These are phyloP conservation scores for Zygosaccharomyces lentus DNA, from an alignment of 805 yeast species.

Conservation along the genomic window DNA sequence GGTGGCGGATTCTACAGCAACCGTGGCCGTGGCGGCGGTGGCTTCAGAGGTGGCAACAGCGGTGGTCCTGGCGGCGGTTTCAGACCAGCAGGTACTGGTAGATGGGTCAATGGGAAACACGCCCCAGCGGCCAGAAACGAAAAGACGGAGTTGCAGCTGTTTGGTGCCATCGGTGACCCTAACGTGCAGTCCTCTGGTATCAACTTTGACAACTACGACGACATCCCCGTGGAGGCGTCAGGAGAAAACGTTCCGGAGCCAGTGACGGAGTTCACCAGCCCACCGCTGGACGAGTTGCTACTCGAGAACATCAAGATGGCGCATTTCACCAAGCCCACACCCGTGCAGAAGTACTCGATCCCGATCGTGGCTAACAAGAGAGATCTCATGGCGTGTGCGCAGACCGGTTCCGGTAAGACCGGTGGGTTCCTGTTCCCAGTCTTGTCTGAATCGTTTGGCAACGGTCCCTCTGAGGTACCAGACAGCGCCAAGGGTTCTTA, in stretches of 20 bases:
- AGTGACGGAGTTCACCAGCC: slow-evolving; percentile 77
- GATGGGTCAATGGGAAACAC: slow-evolving; percentile 84
- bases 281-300: slow-evolving; percentile 83
- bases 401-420: slow-evolving; percentile 99
- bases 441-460: slow-evolving; percentile 79
- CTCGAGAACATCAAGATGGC: slow-evolving; percentile 84
- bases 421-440: slow-evolving; percentile 99
- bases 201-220: slow-evolving; percentile 97
- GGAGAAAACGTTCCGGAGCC: slow-evolving; percentile 96
- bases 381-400: slow-evolving; percentile 96
- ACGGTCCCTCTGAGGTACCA: slow-evolving; percentile 72
- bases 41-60: slow-evolving; percentile 37
- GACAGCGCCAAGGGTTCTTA: slow-evolving; percentile 38
- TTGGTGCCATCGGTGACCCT: slow-evolving; percentile 69
- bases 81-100: slow-evolving; percentile 57
- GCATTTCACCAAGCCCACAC: slow-evolving; percentile 93
- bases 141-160: slow-evolving; percentile 70
- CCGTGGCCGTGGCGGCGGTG: slow-evolving; percentile 33
- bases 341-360: slow-evolving; percentile 89
- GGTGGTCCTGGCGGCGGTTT: slow-evolving; percentile 24
- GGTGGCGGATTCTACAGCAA: slow-evolving; percentile 34
- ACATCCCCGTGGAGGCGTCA: slow-evolving; percentile 96
- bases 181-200: slow-evolving; percentile 89
- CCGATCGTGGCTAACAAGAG: slow-evolving; percentile 87
- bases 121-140: slow-evolving; percentile 72